Evolutionary conservation across 306 rosid genomes (phyloP), one percentile per base, ranked within the genome.

Genomic region (Cercis canadensis): DNA sequence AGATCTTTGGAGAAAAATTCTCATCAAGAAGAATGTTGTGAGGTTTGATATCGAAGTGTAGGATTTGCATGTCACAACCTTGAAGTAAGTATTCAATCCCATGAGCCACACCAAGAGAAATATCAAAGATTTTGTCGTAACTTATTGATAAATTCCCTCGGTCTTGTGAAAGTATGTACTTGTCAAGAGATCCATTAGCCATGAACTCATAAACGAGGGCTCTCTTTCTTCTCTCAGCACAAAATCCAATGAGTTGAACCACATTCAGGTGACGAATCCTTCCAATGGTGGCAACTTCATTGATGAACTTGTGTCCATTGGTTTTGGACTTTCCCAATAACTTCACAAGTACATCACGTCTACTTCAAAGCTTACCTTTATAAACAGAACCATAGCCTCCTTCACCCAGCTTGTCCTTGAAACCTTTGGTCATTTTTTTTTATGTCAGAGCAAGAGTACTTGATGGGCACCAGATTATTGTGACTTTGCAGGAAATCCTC

Each of bases 31-130:
- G 18, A 65, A 65, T 65, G 34, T 50, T 65, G 3, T 65, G 71
- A 10, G 62, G 73, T 16, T 52, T 52, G 10, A 67, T 67, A n/a
- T 67, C 73, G 51, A 69, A 69, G 11, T 55, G 74, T 69, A 72
- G 24, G 40, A 62, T 72, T 60, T 61, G 54, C 60, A 72, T 61
- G 8, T 50, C 77, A 61, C 77, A 72, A 5, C 77, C 77, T 61
- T 19, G 53, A 24, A 50, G 77, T 17, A 72, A 10, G 51, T 72
- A 72, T 14, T 62, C 62, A 37, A 72, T 39, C 10, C 70, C 77
- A 3, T 15, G 53, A 50, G 77, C 70, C 16, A 72, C 18, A n/a
- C 62, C 77, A 5, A 61, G 70, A 12, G 70, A 21, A 47, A 72
- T 72, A 8, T 52, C 56, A 16, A 18, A 51, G 14, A 62, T 37